These are phyloP conservation scores for Dictyostelium discoideum DNA, from an alignment of 78 protist species.

Conservation along the genomic window dicty_2.7 NC_007088.5:4922001-4922500, in stretches of 20 bases:
- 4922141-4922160: constrained; percentile 68
- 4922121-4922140: constrained; percentile 79
- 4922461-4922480: constrained; percentile 79
- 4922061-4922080: constrained; percentile 80
- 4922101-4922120: constrained; percentile 81
- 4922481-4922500: constrained; percentile 68
- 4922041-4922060: constrained; percentile 81
- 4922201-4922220: constrained; percentile 81
- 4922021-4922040: neutral
- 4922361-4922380: constrained; percentile 83
- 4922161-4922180: constrained; percentile 39
- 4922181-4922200: constrained; percentile 82
- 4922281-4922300: constrained; percentile 50
- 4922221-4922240: constrained; percentile 50
- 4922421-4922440: constrained; percentile 81
- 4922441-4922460: constrained; percentile 80
- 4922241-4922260: constrained; percentile 80
- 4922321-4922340: constrained; percentile 82
- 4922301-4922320: constrained; percentile 67
- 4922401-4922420: constrained; percentile 22
- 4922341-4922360: constrained; percentile 68
- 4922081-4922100: constrained; percentile 75
- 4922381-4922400: constrained; percentile 74
- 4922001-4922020: neutral
- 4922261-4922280: constrained; percentile 45